Evolutionary conservation across 768 basidiomycete species (phyloP), one percentile per base, ranked within the genome.

Genomic region (Mycena pura): DNA sequence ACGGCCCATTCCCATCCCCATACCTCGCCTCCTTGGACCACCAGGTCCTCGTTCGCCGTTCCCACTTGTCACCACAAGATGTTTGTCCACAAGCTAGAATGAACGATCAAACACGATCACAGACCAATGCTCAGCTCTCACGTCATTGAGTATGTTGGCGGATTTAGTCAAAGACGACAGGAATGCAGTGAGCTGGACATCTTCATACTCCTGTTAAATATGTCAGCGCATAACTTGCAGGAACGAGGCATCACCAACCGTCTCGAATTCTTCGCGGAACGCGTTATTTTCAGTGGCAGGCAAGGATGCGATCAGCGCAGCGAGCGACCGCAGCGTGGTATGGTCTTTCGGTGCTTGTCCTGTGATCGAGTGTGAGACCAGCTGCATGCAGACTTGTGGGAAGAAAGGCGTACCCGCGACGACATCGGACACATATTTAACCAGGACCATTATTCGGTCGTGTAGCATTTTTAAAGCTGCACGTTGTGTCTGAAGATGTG

Each of bases 401-500:
- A 24, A 40, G 48, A 22, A 41, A 14, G 13, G 64, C 82, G 38
- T 67, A 91, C 95, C 90, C 72, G 87, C 82, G 46, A 93, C 81
- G 17, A 91, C 90, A 22, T 86, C 86, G 4, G 84, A 75, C 31
- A 99, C 87, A 74, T 99, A 99, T 72, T 89, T 84, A n/a, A 94
- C 87, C 9, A 99, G 84, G 6, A 96, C 78, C 47, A 88, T 65
- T 47, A 99, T 92, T 47, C 97, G 87, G 66, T 97, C 95, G 68
- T 95, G 89, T 53, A 99, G 82, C 97, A 99, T 99, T 72, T 94
- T 91, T 53, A 99, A 90, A 11, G 97, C 97, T 47, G 95, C 93
- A 63, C 95, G 84, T 75, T 98, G 96, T 2, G 95, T 91, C 59
- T 91, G 89, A 48, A 99, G 78, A 77, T 95, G 91, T 0, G 93